Conservation (phyloP, 2,329 filamentous ascomycete species). For the Pestalotiopsis sp. region DNA sequence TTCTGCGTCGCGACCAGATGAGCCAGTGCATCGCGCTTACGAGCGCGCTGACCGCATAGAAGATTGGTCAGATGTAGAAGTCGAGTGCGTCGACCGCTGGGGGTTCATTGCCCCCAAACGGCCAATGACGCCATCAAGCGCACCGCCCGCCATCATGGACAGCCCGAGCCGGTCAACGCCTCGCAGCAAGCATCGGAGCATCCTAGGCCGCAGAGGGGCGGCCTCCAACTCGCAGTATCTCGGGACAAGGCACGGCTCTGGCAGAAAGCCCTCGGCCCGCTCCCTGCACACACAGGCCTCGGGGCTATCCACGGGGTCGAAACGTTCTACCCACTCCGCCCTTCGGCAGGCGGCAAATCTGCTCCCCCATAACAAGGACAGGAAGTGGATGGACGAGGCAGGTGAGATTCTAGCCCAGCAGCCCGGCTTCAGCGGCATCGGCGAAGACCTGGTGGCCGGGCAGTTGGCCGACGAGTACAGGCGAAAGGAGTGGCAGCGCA, state of each 20-base stretch:
- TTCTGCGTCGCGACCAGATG: constrained; percentile 41
- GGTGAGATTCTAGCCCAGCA: constrained; percentile 66
- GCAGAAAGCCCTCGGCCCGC: constrained; percentile 56
- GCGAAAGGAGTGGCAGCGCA: constrained; percentile 61
- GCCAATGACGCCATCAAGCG: constrained; percentile 32
- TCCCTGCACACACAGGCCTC: constrained; percentile 60
- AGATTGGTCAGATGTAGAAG: constrained; percentile 66
- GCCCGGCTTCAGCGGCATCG: constrained; percentile 55
- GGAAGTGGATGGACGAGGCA: constrained; percentile 63
- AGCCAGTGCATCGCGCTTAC: constrained; percentile 35
- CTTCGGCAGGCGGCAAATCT: constrained; percentile 59
- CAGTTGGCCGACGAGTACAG: constrained; percentile 56
- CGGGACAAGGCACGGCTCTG: constrained; percentile 45
- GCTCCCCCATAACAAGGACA: constrained; percentile 61
- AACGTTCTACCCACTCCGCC: constrained; percentile 54
- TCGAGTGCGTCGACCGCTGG: constrained; percentile 64
- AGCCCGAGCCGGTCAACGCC: constrained; percentile 44
- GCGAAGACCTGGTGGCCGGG: constrained; percentile 55
- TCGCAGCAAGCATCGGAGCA: constrained; percentile 41
- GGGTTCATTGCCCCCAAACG: constrained; percentile 61
- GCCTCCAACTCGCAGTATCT: constrained; percentile 33
- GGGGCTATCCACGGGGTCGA: constrained; percentile 49
- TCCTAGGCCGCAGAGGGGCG: constrained; percentile 42
- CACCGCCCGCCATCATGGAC: constrained; percentile 37
- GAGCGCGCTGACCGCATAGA: constrained; percentile 61